Base-by-base conservation (phyloP, 2,329 filamentous ascomycete species). In the Diaporthe batatas region DNA sequence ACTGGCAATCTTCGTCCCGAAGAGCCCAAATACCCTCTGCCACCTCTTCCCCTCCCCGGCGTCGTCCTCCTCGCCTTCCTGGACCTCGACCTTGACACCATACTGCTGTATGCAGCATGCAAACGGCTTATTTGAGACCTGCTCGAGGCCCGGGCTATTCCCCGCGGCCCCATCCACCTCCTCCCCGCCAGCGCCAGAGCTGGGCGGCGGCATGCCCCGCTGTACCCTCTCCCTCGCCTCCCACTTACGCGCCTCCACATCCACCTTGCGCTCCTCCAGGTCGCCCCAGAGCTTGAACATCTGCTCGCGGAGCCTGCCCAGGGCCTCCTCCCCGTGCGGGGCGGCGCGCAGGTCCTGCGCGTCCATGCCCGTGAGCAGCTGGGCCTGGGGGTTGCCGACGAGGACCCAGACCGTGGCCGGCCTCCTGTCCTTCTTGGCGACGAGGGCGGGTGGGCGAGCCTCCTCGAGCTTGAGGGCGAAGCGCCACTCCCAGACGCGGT, bases 271-370 rank as follows among this genome's bases (percentile, higher is more conserved):
- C 79, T 97, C 94, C 79, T 95, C 91, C 1, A 98, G 85, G 74
- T 98, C 90, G 1, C 96, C 96, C 95, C 96, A 98, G 1, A 98
- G 85, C 47, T 90, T 84, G 79, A 92, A 96, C 71, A 98, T 85
- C 76, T 89, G 91, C 76, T 97, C 90, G 67, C 90, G 88, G 6
- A 98, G 82, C 8, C 80, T 75, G 3, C 77, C 79, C 0, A 96
- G 83, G 1, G 82, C 78, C 0, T 80, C 68, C 0, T 80, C 68
- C 2, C 81, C 77, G 55, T 55, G 49, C 12, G 21, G 47, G 57
- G 92, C 83, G n/a, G 81, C 79, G 25, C 86, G 87, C 44, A 98
- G 86, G 80, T 91, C 90, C 55, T 39, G 80, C 1, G 89, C 88
- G 68, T 89, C 84, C 7, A 89, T 79, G 53, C 79, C 78, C 0